A percentile compares a stretch with the other conserved stretches of the same genome.
Evolutionary conservation across 495 filamentous ascomycete genomes (phyloP).

Genomic region (Daldinia concentrica): DNA sequence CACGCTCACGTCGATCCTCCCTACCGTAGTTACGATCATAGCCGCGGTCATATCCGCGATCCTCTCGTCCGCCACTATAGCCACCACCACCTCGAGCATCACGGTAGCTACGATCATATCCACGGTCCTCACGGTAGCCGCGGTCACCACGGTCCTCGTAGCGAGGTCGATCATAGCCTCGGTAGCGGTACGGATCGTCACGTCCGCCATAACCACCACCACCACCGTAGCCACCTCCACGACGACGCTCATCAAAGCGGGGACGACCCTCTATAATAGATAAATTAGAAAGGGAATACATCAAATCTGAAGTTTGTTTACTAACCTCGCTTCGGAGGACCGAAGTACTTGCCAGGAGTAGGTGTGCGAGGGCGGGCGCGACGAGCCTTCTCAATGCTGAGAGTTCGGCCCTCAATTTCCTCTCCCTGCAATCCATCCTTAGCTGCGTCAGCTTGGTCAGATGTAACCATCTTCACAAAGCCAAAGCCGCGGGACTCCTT

Average conservation of each 20-base stretch:
- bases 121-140: conserved; percentile 57
- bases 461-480: conserved; percentile 97
- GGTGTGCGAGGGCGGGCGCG: conserved; percentile 93
- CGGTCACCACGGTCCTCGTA: conserved; percentile 56
- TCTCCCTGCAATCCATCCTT: conserved; percentile 97
- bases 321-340: conserved; percentile 90
- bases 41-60: conserved; percentile 58
- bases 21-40: conserved; percentile 69
- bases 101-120: conserved; percentile 60
- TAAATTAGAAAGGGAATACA: conserved; percentile 10
- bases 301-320: conserved; percentile 55
- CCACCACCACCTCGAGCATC: conserved; percentile 68
- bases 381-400: conserved; percentile 99
- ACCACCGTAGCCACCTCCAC: conserved; percentile 62
- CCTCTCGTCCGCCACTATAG: conserved; percentile 46
- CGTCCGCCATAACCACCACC: conserved; percentile 63
- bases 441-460: conserved; percentile 93
- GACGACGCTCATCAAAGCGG: conserved; percentile 60
- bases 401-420: conserved; percentile 90
- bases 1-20: conserved; percentile 65
- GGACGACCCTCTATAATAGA: conserved; percentile 29
- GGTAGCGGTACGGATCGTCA: conserved; percentile 66
- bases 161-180: conserved; percentile 58
- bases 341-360: conserved; percentile 98
- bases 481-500: conserved; percentile 99